phyloP scores from a whole-genome alignment of 2,329 filamentous ascomycete species.

The Coniochaeta pulveracea region DNA sequence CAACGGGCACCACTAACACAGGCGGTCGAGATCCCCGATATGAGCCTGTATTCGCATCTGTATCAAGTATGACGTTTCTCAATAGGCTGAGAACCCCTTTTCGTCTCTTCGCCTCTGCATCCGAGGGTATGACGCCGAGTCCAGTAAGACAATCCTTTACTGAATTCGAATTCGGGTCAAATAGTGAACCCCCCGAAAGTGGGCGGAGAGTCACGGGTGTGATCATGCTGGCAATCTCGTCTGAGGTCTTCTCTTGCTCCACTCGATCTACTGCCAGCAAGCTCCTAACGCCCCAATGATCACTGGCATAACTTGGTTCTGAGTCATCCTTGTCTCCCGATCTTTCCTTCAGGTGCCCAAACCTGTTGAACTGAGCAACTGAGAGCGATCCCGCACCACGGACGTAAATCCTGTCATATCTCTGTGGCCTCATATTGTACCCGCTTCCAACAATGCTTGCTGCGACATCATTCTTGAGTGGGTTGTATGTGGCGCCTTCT shows the following conservation, averaged over 20 bases:
- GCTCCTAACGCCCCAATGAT: slow-evolving; percentile 47
- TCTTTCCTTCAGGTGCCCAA: slow-evolving; percentile 31
- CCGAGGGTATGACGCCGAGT: slow-evolving; percentile 32
- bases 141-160: slow-evolving; percentile 25
- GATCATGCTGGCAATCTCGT: slow-evolving; percentile 14
- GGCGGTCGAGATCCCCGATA: slow-evolving; percentile 9
- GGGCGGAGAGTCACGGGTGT: slow-evolving; percentile 21
- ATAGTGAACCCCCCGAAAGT: slow-evolving; percentile 15
- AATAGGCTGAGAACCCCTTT: slow-evolving; percentile 33
- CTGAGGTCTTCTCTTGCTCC: slow-evolving; percentile 6
- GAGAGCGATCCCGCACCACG: slow-evolving; percentile 26
- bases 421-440: slow-evolving; percentile 44
- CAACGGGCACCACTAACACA: slow-evolving; percentile 48
- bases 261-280: slow-evolving; percentile 18
- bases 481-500: slow-evolving; percentile 55
- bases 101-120: slow-evolving; percentile 28
- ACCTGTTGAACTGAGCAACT: slow-evolving; percentile 41
- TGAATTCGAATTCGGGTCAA: slow-evolving; percentile 9
- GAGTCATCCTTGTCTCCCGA: slow-evolving; percentile 7
- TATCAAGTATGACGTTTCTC: slow-evolving; percentile 27
- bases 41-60: slow-evolving; percentile 3
- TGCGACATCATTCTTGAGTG: slow-evolving; percentile 42
- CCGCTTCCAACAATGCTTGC: slow-evolving; percentile 33
- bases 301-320: slow-evolving; percentile 28
- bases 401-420: slow-evolving; percentile 54